Base-by-base conservation (phyloP, 306 rosid species). In the Rosa multiflora region DNA sequence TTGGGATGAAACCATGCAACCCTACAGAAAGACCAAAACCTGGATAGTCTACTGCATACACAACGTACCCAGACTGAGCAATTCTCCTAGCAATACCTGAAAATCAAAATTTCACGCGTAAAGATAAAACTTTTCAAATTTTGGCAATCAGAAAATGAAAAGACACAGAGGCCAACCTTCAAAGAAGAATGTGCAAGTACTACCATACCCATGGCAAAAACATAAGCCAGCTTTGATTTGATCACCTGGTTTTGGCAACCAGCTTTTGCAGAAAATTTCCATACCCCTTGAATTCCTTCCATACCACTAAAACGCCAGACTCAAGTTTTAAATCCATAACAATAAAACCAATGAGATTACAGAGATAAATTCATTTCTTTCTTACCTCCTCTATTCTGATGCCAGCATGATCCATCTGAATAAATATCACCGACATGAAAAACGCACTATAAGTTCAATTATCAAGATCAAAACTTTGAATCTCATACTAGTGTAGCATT, bases 1-100 rank as follows among this genome's bases (percentile, higher is more conserved):
- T 84, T 10, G 88, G 87, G 76, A 93, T 88, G 76, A 88, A 89
- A 78, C 97, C 94, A 78, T 93, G 96, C 48, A 90, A 80, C 37
- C 97, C 96, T 73, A 90, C 91, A 4, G 94, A 93, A 59, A 93
- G 92, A 72, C 94, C 96, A 7, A 90, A 88, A 43, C 96, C 92
- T 0, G 91, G 91, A 77, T 79, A 88, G 76, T 90, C 97, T 89
- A 90, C 79, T 23, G 96, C 92, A 75, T 79, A 90, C 72, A 90
- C 82, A 52, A 74, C 91, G 83, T 85, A 90, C 37, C 97, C 92
- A 15, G 89, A 78, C 68, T 87, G 90, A 71, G 96, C 91, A 79
- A 92, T 88, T 79, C 84, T 73, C 87, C 72, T 89, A 5, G 97
- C 97, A 73, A 89, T 75, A 69, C 97, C 97, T 90, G 83, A 46